Conservation (phyloP, 148 eudicot genomes). For the Vaccinium myrtillus region DNA sequence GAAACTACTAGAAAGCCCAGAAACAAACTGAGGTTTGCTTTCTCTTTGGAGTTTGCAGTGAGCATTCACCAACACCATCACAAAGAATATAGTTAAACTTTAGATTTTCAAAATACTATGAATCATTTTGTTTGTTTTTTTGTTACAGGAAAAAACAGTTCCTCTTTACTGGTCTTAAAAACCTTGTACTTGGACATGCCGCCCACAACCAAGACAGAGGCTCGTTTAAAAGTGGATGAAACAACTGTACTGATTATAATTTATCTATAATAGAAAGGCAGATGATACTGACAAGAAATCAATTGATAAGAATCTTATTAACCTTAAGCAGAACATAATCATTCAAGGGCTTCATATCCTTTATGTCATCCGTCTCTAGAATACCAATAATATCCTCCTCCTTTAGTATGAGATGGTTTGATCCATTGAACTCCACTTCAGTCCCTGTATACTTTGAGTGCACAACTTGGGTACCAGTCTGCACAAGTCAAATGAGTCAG, state of each 20-base stretch:
- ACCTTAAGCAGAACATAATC: conserved; percentile 87
- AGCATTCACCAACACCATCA: conserved; percentile 2
- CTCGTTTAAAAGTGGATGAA: not conserved
- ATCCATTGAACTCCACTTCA: conserved; percentile 79
- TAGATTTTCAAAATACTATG: not conserved
- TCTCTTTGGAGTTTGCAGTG: not conserved
- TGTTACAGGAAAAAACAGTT: not conserved
- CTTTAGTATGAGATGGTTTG: conserved; percentile 65
- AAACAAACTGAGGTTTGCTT: not conserved
- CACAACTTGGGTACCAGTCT: conserved; percentile 75
- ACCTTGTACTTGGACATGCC: not conserved
- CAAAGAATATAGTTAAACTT: not conserved
- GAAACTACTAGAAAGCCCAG: not conserved
- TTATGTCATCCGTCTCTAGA: conserved; percentile 81
- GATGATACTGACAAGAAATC: not conserved
- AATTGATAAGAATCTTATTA: not conserved
- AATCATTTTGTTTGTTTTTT: not conserved
- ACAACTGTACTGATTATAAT: not conserved
- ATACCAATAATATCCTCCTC: conserved; percentile 91
- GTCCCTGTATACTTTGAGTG: conserved; percentile 89
- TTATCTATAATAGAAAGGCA: not conserved
- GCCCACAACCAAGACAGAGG: conserved; percentile 1
- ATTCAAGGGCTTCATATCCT: conserved; percentile 80
- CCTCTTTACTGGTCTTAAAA: not conserved
- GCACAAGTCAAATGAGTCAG: conserved; percentile 8